phyloP scores from a whole-genome alignment of 2,329 filamentous ascomycete species.

The Claviceps capensis region DNA sequence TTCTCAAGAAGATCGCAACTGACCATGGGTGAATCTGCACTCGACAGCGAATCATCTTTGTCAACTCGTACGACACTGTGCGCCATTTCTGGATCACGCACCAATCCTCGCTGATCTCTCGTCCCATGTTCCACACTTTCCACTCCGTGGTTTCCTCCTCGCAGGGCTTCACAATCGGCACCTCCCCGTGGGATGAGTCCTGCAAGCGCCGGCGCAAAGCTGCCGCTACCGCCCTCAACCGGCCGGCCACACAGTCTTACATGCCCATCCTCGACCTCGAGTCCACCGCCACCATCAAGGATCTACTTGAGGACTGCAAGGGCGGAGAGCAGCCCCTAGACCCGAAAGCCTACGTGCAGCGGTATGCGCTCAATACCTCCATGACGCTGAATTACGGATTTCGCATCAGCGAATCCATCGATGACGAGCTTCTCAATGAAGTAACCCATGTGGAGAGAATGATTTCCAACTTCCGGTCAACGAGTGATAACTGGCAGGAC shows the following conservation, averaged over 20 bases:
- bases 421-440: constrained; percentile 54
- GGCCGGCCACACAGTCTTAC: constrained; percentile 62
- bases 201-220: constrained; percentile 67
- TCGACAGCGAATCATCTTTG: constrained; percentile 52
- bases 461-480: constrained; percentile 63
- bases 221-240: constrained; percentile 64
- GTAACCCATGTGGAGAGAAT: constrained; percentile 64
- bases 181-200: constrained; percentile 71
- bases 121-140: constrained; percentile 69
- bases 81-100: constrained; percentile 65
- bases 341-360: constrained; percentile 58
- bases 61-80: constrained; percentile 64
- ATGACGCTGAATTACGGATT: constrained; percentile 70
- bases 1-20: too few species aligned
- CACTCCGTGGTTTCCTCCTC: constrained; percentile 65
- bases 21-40: too few species aligned
- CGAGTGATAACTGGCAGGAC: constrained; percentile 74
- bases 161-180: constrained; percentile 71
- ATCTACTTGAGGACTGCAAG: constrained; percentile 52
- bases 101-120: constrained; percentile 63
- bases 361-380: constrained; percentile 64
- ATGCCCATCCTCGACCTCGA: constrained; percentile 76
- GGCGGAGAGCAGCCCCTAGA: constrained; percentile 52
- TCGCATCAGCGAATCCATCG: constrained; percentile 56
- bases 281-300: constrained; percentile 55